Evolutionary conservation across 805 yeast genomes (phyloP), one percentile per base, ranked within the genome.

Genomic region (Wickerhamiella shivajii): DNA sequence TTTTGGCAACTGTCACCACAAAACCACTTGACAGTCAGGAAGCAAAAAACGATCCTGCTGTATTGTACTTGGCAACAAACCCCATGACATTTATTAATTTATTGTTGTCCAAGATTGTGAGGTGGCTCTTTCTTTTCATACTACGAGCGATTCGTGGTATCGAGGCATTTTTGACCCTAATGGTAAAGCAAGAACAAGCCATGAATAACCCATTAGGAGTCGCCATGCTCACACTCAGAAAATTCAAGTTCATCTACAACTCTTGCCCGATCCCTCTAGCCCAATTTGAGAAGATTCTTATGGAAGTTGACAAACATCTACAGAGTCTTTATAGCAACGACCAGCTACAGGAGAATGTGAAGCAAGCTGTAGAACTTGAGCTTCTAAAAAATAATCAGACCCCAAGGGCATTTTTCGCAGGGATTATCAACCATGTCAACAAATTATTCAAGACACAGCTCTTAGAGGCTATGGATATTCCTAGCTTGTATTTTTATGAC

Each of bases 401-500:
- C 4, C 71, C 80, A 0, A 53, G 55, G 0, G 67, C 52, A 17
- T 49, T 59, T n/a, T 31, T 45, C 18, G 48, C 57, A 2, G n/a
- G n/a, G n/a, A 47, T 56, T 10, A 49, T 51, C 3, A 39, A 44
- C 10, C 44, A 63, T 9, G 48, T 74, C 8, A 52, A 74, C 33
- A 66, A 63, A 5, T 61, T 64, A n/a, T 72, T 65, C 46, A 51
- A 61, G 11, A 56, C 58, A 10, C 53, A 56, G 27, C 52, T 65
- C 12, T 50, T 53, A 18, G 60, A 67, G 5, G 69, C 63, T 17
- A 57, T 66, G 17, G 64, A 69, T 41, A 55, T 67, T 1, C 62
- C 75, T 2, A 68, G 64, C 6, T 44, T 83, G 18, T 76, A 67
- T 45, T 71, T 74, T 41, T 70, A 74, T 46, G 72, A 77, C 43